These are phyloP conservation scores for Neurospora sp. DNA, from an alignment of 495 filamentous ascomycete species.

Conservation along the genomic window DNA sequence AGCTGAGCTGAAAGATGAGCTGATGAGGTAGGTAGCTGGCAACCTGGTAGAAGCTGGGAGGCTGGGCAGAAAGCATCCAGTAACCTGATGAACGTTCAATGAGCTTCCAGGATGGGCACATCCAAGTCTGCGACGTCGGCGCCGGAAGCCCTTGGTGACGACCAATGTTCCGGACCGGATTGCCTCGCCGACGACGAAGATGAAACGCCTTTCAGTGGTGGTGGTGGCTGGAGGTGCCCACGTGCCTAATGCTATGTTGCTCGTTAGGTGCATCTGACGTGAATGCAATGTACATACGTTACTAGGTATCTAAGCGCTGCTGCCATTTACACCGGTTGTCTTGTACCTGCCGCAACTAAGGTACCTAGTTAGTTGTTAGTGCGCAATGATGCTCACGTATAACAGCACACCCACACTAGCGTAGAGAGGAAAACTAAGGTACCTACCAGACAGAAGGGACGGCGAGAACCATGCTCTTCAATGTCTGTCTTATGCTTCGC, in stretches of 20 bases:
- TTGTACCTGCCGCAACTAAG: background rate
- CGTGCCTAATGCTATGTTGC: background rate
- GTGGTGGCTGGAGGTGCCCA: background rate
- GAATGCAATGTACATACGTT: background rate
- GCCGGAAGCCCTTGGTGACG: background rate
- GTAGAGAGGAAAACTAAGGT: too few relatives aligned
- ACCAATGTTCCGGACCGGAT: background rate
- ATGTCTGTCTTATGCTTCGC: too few relatives aligned
- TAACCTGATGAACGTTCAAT: background rate
- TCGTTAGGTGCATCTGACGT: background rate
- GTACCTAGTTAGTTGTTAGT: background rate
- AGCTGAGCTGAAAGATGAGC: background rate
- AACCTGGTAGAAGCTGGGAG: background rate
- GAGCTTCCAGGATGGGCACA: background rate
- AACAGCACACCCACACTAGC: background rate
- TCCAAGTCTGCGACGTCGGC: background rate
- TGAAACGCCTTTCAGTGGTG: background rate
- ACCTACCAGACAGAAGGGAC: background rate
- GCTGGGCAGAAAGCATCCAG: background rate
- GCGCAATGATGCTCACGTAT: background rate
- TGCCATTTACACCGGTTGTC: background rate
- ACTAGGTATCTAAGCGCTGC: background rate
- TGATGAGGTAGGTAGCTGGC: background rate
- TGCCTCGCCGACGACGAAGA: background rate
- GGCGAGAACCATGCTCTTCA: background rate